Base-by-base conservation (phyloP, 805 yeast species). In the Kodamaea neixiangensis region DNA sequence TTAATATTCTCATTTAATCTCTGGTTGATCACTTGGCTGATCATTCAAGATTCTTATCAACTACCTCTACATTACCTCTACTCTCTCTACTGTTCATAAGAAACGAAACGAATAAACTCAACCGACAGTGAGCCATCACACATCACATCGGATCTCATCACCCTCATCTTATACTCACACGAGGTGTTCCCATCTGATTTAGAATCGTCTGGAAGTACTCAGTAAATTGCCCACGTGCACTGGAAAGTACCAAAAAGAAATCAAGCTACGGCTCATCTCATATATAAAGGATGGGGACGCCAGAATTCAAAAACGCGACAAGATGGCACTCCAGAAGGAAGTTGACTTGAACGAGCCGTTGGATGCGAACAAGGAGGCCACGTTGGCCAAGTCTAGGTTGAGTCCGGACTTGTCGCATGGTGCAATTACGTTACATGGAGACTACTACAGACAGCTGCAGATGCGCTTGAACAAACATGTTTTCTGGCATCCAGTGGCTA, bases 391-490 rank as follows among this genome's bases (percentile, higher is more conserved):
- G 34, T 59, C 79, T 0, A 64, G 67, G 1, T 70, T 88, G 46
- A 72, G 70, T 5, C 92, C 92, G 1, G 81, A 78, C 25, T 72
- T 75, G 38, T 73, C 86, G 1, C 79, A 80, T 41, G 87, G 87
- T 9, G 80, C 85, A 1, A 61, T 85, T 49, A 83, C 81, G 51
- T 66, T 87, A 52, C 81, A 85, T 25, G 82, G 87, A 51, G 94
- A 87, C 63, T 81, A 76, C 56, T 69, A 80, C 50, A 62, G 78
- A 19, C 75, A 71, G 54, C 62, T 71, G 37, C 85, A 81, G 60
- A 67, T 83, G 1, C 53, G 65, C 20, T 71, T 81, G 48, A 80
- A 78, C 61, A 74, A 62, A 51, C 59, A 60, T 43, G 59, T 81
- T 37, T 73, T 81, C 44, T 75, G 76, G 72, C 78, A 77, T 61